These are phyloP conservation scores for Alnus rubra DNA, from an alignment of 306 rosid genomes.

Conservation along the genomic window DNA sequence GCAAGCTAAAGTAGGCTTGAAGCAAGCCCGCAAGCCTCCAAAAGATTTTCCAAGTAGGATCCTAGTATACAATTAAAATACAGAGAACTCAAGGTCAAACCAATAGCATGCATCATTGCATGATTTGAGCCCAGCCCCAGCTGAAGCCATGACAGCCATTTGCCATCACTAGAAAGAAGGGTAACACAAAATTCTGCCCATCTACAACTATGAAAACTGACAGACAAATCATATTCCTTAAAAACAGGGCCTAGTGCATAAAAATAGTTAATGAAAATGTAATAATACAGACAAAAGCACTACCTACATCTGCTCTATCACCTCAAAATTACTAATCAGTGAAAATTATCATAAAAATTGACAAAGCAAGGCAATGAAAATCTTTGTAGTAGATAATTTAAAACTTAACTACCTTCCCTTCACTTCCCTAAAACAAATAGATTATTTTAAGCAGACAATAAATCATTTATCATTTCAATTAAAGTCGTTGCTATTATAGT, in stretches of 20 bases:
- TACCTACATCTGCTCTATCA: too few species aligned
- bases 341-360: background rate
- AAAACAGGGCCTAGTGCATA: background rate
- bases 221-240: background rate
- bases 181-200: background rate
- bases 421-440: conserved; percentile 4
- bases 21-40: background rate
- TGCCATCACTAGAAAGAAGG: background rate
- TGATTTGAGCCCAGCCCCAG: conserved; percentile 1
- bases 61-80: background rate
- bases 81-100: background rate
- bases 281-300: too few species aligned
- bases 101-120: background rate
- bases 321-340: too few species aligned
- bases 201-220: background rate
- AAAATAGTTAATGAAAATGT: background rate
- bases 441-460: background rate
- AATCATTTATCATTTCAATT: background rate
- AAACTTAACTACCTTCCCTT: background rate
- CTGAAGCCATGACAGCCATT: background rate
- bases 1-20: background rate
- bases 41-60: background rate
- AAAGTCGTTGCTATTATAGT: background rate
- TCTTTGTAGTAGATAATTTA: conserved; percentile 8
- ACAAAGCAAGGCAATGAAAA: background rate